Base-by-base conservation (phyloP, 2,329 filamentous ascomycete genomes). In the Aspergillus sp. region DNA sequence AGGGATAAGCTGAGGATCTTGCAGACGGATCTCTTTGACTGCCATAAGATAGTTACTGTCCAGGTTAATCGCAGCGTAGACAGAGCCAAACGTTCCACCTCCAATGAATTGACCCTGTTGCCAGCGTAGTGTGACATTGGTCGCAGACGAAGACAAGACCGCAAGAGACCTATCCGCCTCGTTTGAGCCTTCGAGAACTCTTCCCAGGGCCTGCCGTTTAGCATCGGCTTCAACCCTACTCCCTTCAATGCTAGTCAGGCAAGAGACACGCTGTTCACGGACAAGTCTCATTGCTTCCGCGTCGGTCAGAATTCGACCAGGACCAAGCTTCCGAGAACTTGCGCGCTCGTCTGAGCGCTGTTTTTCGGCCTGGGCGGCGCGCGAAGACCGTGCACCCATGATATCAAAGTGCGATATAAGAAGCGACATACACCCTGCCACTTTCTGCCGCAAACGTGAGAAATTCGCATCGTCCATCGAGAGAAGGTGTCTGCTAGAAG, bases 321-420 rank as follows among this genome's bases (percentile, higher is more conserved):
- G 87, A 69, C 96, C 92, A 62, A 95, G 82, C 68, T 88, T 87
- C 62, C 89, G 84, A 68, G 90, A 86, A 68, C 92, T 89, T 27
- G 89, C 88, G 53, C 89, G 85, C 27, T 90, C 89, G 67, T 97
- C 93, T 64, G 93, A 84, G 44, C 90, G 85, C 70, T 96, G 91
- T 73, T 91, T 93, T 76, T 99, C 95, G 2, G 92, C 91, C 76
- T 97, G 92, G 4, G 95, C 95, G 11, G 95, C 95, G 62, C 97
- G 83, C 43, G 89, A 97, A 6, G 93, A 96, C 68, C 93, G 87
- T 25, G 95, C 95, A 23, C 95, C 95, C 90, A 99, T 96, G 75
- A 99, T 98, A 74, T 99, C 95, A 68, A 99, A 99, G 75, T 99
- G 95, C 9, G 93, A 97, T 65, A 99, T 98, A 49, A 99, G 82